Evolutionary conservation across 208 protist genomes (phyloP).

Genomic region (Trichomonas vaginalis): DNA sequence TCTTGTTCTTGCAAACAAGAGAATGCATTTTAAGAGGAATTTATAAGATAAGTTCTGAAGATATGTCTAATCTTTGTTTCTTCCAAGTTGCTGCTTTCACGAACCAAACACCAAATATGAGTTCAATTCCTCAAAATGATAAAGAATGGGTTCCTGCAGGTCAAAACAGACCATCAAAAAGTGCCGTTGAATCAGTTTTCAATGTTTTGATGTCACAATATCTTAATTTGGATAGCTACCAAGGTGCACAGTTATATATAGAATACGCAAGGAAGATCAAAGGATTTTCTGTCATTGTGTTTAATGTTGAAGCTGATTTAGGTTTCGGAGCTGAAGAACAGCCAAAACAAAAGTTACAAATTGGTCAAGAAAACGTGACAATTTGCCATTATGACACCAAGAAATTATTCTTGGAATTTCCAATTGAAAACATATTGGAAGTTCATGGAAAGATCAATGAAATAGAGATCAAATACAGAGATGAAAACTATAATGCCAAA

Average conservation of each 20-base stretch:
- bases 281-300: not conserved
- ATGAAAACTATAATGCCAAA: not conserved
- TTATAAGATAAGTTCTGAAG: not conserved
- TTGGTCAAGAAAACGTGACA: not conserved
- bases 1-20: not conserved
- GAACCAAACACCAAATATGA: not conserved
- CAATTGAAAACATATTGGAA: not conserved
- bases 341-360: not conserved
- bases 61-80: not conserved
- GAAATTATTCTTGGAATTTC: not conserved
- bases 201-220: not conserved
- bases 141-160: not conserved
- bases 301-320: not conserved
- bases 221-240: not conserved
- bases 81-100: not conserved
- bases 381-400: not conserved
- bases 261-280: not conserved
- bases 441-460: not conserved
- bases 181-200: too few species aligned
- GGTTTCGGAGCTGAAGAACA: not conserved
- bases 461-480: not conserved
- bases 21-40: not conserved
- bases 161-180: not conserved
- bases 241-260: not conserved
- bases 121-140: not conserved